These are phyloP conservation scores for Podospora fimiseda DNA, from an alignment of 495 filamentous ascomycete genomes.

Conservation along the genomic window DNA sequence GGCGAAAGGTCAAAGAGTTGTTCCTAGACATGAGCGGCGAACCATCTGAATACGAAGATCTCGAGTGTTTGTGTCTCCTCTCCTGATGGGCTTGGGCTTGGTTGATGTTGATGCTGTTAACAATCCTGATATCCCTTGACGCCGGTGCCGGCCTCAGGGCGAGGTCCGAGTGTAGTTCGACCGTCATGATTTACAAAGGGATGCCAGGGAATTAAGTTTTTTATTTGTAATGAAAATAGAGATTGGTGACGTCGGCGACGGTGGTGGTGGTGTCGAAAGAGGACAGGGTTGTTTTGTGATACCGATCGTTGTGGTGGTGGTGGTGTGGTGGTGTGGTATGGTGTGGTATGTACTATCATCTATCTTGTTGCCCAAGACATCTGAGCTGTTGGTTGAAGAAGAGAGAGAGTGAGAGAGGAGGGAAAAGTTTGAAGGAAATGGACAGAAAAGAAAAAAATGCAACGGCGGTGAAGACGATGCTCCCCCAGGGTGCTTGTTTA, in stretches of 20 bases:
- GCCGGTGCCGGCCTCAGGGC: constrained; percentile 34
- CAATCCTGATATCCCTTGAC: constrained; percentile 28
- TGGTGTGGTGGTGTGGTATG: no score
- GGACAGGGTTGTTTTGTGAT: no score
- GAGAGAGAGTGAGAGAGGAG: no score
- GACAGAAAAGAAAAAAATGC: not conserved
- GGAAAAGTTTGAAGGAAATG: no score
- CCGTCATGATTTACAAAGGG: not conserved
- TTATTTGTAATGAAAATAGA: not conserved
- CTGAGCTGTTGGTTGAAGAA: no score
- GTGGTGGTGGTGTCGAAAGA: no score
- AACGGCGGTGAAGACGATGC: not conserved
- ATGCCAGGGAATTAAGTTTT: not conserved
- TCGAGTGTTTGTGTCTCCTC: constrained; percentile 45
- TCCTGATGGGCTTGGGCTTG: constrained; percentile 23
- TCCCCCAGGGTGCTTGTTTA: no score
- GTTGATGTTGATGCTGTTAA: constrained; percentile 23
- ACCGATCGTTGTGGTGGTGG: no score
- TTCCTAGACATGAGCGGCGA: constrained; percentile 45
- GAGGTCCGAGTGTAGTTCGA: constrained; percentile 31
- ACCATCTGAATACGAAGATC: constrained; percentile 45
- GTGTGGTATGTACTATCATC: no score
- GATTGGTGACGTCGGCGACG: no score
- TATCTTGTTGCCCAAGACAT: no score
- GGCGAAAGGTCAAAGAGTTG: constrained; percentile 44